These are phyloP conservation scores for Stagonosporopsis rhizophila DNA, from an alignment of 2,329 filamentous ascomycete species.

Conservation along the genomic window DNA sequence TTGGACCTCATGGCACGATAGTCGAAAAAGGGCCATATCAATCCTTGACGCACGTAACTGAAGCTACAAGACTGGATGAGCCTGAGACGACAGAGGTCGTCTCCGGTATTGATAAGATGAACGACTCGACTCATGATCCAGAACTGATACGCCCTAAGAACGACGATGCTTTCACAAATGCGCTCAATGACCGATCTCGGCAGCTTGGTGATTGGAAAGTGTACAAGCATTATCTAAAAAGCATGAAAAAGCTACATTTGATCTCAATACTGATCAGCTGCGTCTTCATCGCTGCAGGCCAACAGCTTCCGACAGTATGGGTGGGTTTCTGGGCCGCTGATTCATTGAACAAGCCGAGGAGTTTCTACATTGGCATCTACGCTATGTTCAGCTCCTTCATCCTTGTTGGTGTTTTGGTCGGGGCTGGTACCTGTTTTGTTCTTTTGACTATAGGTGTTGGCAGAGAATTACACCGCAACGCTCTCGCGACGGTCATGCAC, in stretches of 20 bases:
- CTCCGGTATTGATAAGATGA: background rate
- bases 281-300: background rate
- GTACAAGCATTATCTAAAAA: slow-evolving; percentile 11
- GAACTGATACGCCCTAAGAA: background rate
- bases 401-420: background rate
- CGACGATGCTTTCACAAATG: background rate
- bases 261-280: background rate
- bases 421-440: background rate
- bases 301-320: slow-evolving; percentile 8
- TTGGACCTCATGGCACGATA: background rate
- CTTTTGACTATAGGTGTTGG: slow-evolving; percentile 1
- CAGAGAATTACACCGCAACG: background rate
- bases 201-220: slow-evolving; percentile 13
- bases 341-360: background rate
- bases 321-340: slow-evolving; percentile 1
- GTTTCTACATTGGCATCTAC: slow-evolving; percentile 10
- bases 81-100: background rate
- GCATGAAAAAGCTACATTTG: background rate
- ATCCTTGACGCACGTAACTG: background rate
- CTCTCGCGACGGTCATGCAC: slow-evolving; percentile 3
- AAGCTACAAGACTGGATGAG: background rate
- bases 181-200: background rate
- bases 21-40: background rate
- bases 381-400: background rate
- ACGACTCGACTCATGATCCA: background rate